These are phyloP conservation scores for Rhynchospora breviuscula DNA, from an alignment of 176 grass and related monocot genomes.

Conservation along the genomic window DNA sequence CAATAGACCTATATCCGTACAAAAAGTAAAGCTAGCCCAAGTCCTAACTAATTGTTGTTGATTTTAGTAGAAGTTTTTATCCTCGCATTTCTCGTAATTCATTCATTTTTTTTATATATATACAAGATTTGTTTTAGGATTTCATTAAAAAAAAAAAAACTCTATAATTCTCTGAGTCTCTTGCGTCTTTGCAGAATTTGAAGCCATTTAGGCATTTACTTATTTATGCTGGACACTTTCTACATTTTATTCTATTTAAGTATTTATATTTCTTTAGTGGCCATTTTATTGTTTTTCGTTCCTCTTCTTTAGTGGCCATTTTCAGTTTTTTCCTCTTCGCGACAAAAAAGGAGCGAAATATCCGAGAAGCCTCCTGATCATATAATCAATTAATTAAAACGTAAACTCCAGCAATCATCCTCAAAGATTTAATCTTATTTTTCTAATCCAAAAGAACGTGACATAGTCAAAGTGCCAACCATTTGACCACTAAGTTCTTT, in stretches of 20 bases:
- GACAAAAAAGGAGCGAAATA: background rate
- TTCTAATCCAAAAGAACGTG: conserved; percentile 5
- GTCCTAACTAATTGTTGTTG: too few relatives aligned
- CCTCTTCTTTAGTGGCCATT: background rate
- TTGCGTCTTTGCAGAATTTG: too few relatives aligned
- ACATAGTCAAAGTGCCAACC: background rate
- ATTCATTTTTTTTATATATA: too few relatives aligned
- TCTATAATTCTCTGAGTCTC: too few relatives aligned
- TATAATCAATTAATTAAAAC: background rate
- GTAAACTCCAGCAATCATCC: background rate
- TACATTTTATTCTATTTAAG: background rate
- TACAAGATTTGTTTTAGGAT: too few relatives aligned
- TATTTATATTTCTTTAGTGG: background rate
- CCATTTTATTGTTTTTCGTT: background rate
- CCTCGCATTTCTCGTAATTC: too few relatives aligned
- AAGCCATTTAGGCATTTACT: too few relatives aligned
- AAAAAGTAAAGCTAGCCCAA: too few relatives aligned
- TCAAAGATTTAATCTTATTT: background rate
- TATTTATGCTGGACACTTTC: background rate
- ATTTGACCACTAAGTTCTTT: background rate
- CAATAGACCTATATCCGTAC: too few relatives aligned
- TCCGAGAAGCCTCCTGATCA: background rate
- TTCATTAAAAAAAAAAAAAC: too few relatives aligned
- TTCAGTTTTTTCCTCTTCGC: background rate
- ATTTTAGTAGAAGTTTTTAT: too few relatives aligned